A percentile compares a stretch with the other conserved stretches of the same genome.
Evolutionary conservation across 2,329 filamentous ascomycete genomes (phyloP).

Genomic region (Aspergillus sp.): DNA sequence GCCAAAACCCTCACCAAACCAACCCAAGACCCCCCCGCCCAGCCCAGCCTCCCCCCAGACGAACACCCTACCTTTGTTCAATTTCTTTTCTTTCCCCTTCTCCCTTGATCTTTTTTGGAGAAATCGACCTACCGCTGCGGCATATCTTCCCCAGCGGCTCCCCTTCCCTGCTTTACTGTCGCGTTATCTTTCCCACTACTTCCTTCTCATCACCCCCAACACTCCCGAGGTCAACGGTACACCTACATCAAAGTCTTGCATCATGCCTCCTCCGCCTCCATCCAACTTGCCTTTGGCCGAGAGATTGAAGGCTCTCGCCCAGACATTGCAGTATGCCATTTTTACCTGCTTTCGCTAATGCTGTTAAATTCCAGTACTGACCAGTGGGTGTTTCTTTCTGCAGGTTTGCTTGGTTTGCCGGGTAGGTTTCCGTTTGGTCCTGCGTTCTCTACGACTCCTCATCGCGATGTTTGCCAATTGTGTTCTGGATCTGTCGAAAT

Average conservation of each 20-base stretch:
- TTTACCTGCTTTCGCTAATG: constrained; percentile 22
- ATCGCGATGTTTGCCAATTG: not conserved
- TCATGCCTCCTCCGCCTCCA: constrained; percentile 70
- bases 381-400: constrained; percentile 26
- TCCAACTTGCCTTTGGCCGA: constrained; percentile 66
- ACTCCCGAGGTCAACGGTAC: constrained; percentile 4
- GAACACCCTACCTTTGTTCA: constrained; percentile 3
- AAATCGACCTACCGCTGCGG: not conserved
- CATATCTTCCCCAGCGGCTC: too few relatives aligned
- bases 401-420: constrained; percentile 68
- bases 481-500: constrained; percentile 3
- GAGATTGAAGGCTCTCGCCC: constrained; percentile 70
- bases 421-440: constrained; percentile 53
- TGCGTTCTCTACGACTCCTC: too few relatives aligned
- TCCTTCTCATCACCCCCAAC: constrained; percentile 4
- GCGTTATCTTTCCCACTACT: constrained; percentile 4
- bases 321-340: constrained; percentile 85
- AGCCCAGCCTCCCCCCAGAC: constrained; percentile 12
- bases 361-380: constrained; percentile 13
- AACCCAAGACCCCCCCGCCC: constrained; percentile 15
- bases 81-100: not conserved
- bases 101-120: not conserved
- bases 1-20: too few relatives aligned
- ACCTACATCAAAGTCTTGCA: constrained; percentile 6
- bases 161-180: constrained; percentile 2